Base-by-base conservation (phyloP, 441 rosid species). In the Brassica balearica region DNA sequence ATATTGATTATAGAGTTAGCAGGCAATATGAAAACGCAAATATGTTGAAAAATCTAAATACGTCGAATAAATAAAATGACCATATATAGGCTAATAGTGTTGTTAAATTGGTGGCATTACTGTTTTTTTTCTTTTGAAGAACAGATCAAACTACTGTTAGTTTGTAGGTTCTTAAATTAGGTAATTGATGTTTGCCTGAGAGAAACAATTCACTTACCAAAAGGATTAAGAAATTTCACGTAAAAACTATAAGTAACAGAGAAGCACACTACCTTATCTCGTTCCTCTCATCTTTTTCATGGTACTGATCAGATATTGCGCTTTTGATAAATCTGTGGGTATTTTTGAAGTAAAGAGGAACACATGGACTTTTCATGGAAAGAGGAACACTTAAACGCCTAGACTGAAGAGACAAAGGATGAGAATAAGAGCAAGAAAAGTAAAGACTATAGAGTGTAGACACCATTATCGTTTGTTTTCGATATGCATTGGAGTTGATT, bases 341-440 rank as follows among this genome's bases (percentile, higher is more conserved):
- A 56, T 34, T 55, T 15, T 55, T 55, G 23, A 17, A 55, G 60
- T 22, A 15, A 55, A 55, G 3, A 10, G 60, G 23, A 55, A 17
- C 22, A 55, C 23, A 2, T 55, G 60, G 11, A 55, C 23, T 58
- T 58, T 27, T 19, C 2, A 20, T 12, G 65, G 55, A 36, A 15
- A 19, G 32, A 1, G 56, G 70, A 66, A 66, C 32, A 41, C 56
- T 20, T 5, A 19, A 14, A 66, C 69, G 56, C 70, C 56, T 10
- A 41, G 70, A 66, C 61, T 20, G 55, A 19, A 61, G 56, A 61
- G 27, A 72, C 38, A 19, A 61, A 25, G 75, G 58, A 60, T 14
- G 56, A 71, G 34, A 56, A 23, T 8, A 22, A 8, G 25, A 41
- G 48, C 14, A 19, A 72, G 60, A 60, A 72, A 5, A 25, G 68